Evolutionary conservation across 331 rosid genomes (phyloP), one percentile per base, ranked within the genome.

Genomic region (Ulmus americana): DNA sequence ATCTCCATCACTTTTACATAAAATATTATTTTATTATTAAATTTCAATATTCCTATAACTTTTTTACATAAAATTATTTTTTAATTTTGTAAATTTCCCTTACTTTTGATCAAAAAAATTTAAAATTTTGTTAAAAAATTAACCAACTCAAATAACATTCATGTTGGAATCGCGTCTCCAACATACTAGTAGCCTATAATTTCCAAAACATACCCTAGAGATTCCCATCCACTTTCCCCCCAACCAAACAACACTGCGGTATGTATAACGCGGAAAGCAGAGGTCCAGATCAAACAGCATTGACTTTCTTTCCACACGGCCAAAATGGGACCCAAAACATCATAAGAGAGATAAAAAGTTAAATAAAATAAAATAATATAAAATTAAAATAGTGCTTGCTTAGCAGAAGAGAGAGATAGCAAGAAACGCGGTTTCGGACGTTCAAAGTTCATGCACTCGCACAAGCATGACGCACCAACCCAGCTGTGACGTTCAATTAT

Each of bases 401-500:
- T 1, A 28, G 54, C 22, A 20, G 22, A 20, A 20, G 22, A 13
- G n/a, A 12, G 53, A 52, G 71, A 66, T 73, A 63, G 55, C 75
- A 39, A 59, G 28, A 69, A 70, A 88, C 86, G 80, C 85, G 86
- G 76, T 82, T 84, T 76, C 78, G 63, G 61, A 16, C 64, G 72
- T 73, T 71, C 68, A 58, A 76, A 46, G 65, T 83, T 76, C 82
- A 74, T 74, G 86, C 79, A 74, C 47, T 67, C 72, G 54, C 67
- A 69, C 62, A 8, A 38, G 68, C 64, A 11, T 58, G 35, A 39
- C 67, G 52, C 63, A 39, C 53, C 74, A 76, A 64, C 42, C 81
- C 86, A 88, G 86, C 85, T 80, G 85, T 82, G 79, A 72, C 6
- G 76, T 70, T 68, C 75, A 68, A 80, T 70, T 55, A 64, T 72